A percentile compares a stretch with the other conserved stretches of the same genome.
These are phyloP conservation scores for Lindgomyces ingoldianus DNA, from an alignment of 495 filamentous ascomycete genomes.

Conservation along the genomic window DNA sequence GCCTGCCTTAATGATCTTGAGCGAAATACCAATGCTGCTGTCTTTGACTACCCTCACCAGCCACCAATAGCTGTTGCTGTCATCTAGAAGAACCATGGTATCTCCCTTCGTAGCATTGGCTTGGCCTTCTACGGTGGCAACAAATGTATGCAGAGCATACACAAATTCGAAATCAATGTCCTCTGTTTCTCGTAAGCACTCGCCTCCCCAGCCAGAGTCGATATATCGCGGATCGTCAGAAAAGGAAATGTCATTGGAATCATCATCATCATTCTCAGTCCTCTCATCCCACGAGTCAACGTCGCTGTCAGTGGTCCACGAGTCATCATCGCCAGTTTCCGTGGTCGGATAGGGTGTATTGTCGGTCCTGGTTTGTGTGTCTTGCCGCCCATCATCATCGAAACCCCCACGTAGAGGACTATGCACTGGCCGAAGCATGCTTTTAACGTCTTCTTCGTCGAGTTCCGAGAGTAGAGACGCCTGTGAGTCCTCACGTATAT, in stretches of 20 bases:
- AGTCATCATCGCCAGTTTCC: slow-evolving; percentile 30
- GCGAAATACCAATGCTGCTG: slow-evolving; percentile 81
- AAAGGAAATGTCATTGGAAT: slow-evolving; percentile 52
- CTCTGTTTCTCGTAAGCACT: slow-evolving; percentile 83
- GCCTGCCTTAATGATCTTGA: no score
- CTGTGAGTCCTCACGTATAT: slow-evolving; percentile 23
- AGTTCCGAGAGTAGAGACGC: slow-evolving; percentile 32
- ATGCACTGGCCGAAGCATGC: slow-evolving; percentile 46
- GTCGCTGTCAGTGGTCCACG: slow-evolving; percentile 42
- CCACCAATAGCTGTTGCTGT: slow-evolving; percentile 99
- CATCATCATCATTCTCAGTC: slow-evolving; percentile 50
- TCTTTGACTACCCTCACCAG: slow-evolving; percentile 96
- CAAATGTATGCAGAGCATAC: slow-evolving; percentile 96
- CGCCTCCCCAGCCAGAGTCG: slow-evolving; percentile 69
- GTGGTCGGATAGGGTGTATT: neutral
- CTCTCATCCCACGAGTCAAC: slow-evolving; percentile 32
- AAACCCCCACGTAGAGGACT: slow-evolving; percentile 42
- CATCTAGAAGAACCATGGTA: slow-evolving; percentile 99
- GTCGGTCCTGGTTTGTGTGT: neutral
- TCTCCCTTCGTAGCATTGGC: slow-evolving; percentile 98
- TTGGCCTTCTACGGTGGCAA: slow-evolving; percentile 96
- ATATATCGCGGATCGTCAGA: slow-evolving; percentile 57
- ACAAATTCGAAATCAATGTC: slow-evolving; percentile 99
- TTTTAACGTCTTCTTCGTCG: slow-evolving; percentile 42
- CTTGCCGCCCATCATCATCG: neutral